Percentiles rank a stretch among this genome's conserved stretches.
Evolutionary conservation across 148 eudicot species (phyloP).

Genomic region (Bassia scoparia): DNA sequence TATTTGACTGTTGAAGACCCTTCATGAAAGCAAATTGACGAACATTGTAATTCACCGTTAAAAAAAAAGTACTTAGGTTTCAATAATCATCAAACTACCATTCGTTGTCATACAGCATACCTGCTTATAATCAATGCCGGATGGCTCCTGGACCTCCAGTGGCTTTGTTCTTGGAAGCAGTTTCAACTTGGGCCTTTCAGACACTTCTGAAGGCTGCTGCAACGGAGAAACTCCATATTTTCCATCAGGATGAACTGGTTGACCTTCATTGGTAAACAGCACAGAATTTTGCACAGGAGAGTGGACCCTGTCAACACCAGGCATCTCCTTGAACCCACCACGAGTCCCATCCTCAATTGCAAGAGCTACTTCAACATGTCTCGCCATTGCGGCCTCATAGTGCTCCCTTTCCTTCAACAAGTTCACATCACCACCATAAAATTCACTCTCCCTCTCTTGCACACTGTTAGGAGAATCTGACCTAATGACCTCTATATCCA

Average conservation of each 20-base stretch:
- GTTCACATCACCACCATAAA: constrained; percentile 28
- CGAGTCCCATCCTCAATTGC: constrained; percentile 36
- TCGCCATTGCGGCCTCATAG: constrained; percentile 34
- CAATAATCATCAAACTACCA: not conserved
- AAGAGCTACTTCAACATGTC: constrained; percentile 48
- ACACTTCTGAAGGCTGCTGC: constrained; percentile 36
- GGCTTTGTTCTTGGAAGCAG: constrained; percentile 82
- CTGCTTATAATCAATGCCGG: constrained; percentile 45
- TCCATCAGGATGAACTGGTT: constrained; percentile 32
- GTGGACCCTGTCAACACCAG: constrained; percentile 38
- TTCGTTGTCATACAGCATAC: constrained; percentile 26
- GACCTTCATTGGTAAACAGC: constrained; percentile 36
- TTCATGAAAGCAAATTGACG: constrained; percentile 12
- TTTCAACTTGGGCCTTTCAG: constrained; percentile 71
- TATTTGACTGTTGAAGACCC: constrained; percentile 40
- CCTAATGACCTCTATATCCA: constrained; percentile 57
- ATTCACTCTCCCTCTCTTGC: constrained; percentile 30
- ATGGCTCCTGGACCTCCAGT: constrained; percentile 43
- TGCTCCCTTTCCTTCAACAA: constrained; percentile 32
- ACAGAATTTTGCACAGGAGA: constrained; percentile 39
- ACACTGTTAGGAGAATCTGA: constrained; percentile 38
- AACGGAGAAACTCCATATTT: constrained; percentile 33
- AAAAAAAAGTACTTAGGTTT: not conserved
- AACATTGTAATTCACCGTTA: not conserved
- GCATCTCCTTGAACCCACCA: constrained; percentile 39